Conservation (phyloP, 192 early-diverging fungal species). For the Backusella australiensis region DNA sequence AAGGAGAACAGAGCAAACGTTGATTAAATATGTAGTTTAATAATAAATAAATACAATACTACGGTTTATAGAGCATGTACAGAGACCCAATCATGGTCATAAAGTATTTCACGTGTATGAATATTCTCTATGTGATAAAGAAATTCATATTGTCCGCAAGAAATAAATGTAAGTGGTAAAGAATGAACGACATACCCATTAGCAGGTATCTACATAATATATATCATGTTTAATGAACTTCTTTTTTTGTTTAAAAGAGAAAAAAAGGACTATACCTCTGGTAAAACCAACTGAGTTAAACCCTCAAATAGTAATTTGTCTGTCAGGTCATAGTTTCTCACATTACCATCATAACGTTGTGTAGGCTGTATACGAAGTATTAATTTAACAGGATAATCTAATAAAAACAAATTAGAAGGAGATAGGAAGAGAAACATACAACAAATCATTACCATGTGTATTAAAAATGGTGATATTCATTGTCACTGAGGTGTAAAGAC, state of each 20-base stretch:
- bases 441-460: slow-evolving; percentile 40
- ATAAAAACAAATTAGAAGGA: background rate
- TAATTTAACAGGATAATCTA: slow-evolving; percentile 33
- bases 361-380: slow-evolving; percentile 55
- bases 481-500: slow-evolving; percentile 46
- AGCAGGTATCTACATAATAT: slow-evolving; percentile 42
- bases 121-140: slow-evolving; percentile 58
- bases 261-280: slow-evolving; percentile 37
- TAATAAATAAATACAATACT: background rate
- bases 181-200: slow-evolving; percentile 38
- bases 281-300: slow-evolving; percentile 47
- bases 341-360: slow-evolving; percentile 45
- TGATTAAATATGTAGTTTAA: too few species aligned
- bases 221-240: background rate
- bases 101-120: slow-evolving; percentile 43
- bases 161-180: slow-evolving; percentile 53
- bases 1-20: background rate
- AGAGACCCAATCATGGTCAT: slow-evolving; percentile 46
- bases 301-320: slow-evolving; percentile 52
- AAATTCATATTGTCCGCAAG: slow-evolving; percentile 52
- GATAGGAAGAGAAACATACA: background rate
- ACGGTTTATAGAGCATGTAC: slow-evolving; percentile 16
- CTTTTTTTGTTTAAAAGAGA: background rate
- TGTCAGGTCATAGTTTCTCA: slow-evolving; percentile 51
- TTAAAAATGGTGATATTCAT: slow-evolving; percentile 48